Percentiles rank a stretch among this genome's conserved stretches.
phyloP scores from a whole-genome alignment of 352 stramenopile species.

The Phytophthora pini region DNA sequence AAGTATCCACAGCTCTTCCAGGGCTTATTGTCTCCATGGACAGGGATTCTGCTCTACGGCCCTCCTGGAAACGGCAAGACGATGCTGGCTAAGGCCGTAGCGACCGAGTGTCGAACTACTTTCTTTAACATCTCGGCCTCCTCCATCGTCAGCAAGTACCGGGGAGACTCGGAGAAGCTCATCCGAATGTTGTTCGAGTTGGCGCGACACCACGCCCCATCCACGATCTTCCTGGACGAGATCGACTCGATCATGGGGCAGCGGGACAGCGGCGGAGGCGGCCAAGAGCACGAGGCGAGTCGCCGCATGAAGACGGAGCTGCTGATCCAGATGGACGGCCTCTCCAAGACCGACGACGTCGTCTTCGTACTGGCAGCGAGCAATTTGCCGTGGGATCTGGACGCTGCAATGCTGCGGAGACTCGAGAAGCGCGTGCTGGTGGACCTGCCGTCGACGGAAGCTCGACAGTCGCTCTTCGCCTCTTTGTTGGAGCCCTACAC shows the following conservation, averaged over 20 bases:
- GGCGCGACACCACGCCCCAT: constrained; percentile 80
- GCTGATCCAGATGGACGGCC: constrained; percentile 88
- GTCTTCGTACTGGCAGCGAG: constrained; percentile 86
- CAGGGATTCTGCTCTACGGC: constrained; percentile 91
- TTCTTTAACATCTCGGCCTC: constrained; percentile 92
- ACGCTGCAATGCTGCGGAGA: constrained; percentile 80
- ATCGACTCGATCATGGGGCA: constrained; percentile 92
- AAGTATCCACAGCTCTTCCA: constrained; percentile 96
- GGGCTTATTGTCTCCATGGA: constrained; percentile 90
- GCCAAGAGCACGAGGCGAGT: constrained; percentile 87
- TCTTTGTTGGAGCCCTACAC: constrained; percentile 71
- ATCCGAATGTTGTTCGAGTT: constrained; percentile 89
- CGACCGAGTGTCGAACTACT: constrained; percentile 86
- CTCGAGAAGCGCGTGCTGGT: constrained; percentile 88
- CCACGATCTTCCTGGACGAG: constrained; percentile 89
- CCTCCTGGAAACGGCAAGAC: constrained; percentile 88
- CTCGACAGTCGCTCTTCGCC: constrained; percentile 61
- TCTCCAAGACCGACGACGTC: constrained; percentile 81
- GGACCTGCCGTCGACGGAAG: constrained; percentile 69
- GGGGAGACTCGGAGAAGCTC: constrained; percentile 87
- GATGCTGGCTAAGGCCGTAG: constrained; percentile 89
- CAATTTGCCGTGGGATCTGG: constrained; percentile 85
- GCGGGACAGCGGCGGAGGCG: constrained; percentile 68
- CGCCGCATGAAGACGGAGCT: constrained; percentile 89
- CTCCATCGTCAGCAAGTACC: constrained; percentile 89